Evolutionary conservation across 345 rosid genomes (phyloP).

Genomic region (Ailanthus altissimus): DNA sequence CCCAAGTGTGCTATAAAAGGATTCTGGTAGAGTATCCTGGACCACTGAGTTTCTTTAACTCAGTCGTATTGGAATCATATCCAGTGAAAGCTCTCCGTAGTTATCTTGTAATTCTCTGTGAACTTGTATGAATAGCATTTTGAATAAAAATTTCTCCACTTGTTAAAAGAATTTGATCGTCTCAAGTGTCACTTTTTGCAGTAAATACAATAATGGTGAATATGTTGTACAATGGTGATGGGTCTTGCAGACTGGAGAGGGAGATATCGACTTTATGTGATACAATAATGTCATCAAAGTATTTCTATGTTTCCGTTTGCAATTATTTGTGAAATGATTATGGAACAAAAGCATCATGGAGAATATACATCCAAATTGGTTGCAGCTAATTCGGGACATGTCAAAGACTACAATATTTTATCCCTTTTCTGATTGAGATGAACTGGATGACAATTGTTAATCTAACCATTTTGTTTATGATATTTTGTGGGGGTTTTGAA

Average conservation of each 20-base stretch:
- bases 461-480: neutral
- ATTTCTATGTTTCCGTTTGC: too few species aligned
- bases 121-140: neutral
- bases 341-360: too few species aligned
- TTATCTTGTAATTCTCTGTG: neutral
- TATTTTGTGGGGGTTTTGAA: neutral
- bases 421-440: neutral
- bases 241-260: neutral
- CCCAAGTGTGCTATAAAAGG: too few species aligned
- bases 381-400: neutral
- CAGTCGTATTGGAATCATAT: neutral
- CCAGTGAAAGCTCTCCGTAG: neutral
- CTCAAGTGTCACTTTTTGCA: too few species aligned
- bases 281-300: too few species aligned
- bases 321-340: too few species aligned
- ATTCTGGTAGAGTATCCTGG: neutral
- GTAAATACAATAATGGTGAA: too few species aligned
- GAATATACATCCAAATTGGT: neutral
- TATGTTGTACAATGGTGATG: neutral
- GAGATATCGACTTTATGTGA: neutral
- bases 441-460: neutral
- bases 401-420: neutral
- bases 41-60: neutral
- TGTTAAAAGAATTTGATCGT: neutral
- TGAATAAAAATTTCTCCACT: neutral